Percentiles rank a stretch among this genome's conserved stretches.
phyloP scores from a whole-genome alignment of 139 green algal species.

The Chlorella sp. region DNA sequence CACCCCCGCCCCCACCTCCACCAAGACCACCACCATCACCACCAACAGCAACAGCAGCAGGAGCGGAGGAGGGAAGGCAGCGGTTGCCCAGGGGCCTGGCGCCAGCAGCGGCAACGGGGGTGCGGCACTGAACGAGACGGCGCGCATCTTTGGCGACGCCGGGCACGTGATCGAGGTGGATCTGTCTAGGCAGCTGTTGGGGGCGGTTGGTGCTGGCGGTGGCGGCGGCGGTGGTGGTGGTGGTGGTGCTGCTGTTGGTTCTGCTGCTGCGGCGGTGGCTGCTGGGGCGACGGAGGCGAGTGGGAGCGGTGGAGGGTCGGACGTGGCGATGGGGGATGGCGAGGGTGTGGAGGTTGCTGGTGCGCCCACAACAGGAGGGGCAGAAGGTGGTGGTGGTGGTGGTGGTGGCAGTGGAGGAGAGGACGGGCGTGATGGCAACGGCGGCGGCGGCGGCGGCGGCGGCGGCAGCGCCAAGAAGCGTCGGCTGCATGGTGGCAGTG shows the following conservation, averaged over 20 bases:
- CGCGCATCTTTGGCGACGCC: slow-evolving; percentile 63
- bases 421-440: slow-evolving; percentile 3
- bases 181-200: neutral
- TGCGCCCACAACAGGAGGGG: neutral
- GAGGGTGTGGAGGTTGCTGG: neutral
- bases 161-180: slow-evolving; percentile 12
- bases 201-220: neutral
- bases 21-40: too few relatives aligned
- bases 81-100: neutral
- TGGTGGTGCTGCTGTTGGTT: too few relatives aligned
- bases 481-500: neutral
- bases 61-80: neutral
- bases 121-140: neutral
- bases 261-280: too few relatives aligned
- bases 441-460: slow-evolving; percentile 3
- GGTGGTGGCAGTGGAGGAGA: neutral
- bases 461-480: too few relatives aligned
- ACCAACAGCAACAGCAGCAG: too few relatives aligned
- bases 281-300: too few relatives aligned
- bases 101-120: neutral
- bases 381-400: slow-evolving; percentile 3
- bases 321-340: slow-evolving; percentile 1
- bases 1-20: too few relatives aligned
- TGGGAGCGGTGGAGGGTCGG: too few relatives aligned
- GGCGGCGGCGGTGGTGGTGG: too few relatives aligned